Evolutionary conservation across 1,139 yeast species (phyloP), one percentile per base, ranked within the genome.

Genomic region (Nakaseomyces glabratus): DNA sequence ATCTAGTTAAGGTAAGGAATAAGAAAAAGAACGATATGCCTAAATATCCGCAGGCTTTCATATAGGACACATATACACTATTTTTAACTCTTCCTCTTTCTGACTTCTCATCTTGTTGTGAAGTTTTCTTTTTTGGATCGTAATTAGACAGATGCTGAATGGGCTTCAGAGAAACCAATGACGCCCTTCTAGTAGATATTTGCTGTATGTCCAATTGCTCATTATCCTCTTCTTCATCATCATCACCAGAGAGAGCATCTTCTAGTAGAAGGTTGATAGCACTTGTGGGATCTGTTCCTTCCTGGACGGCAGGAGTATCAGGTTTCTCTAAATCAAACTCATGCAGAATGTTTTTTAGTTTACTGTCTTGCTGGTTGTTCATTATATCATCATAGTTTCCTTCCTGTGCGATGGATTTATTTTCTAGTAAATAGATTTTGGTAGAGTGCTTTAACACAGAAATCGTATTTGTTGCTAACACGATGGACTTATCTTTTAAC

Each of bases 381-480:
- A 65, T 54, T 48, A 75, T 67, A 11, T 68, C 68, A 25, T 62
- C 62, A 42, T 69, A 69, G n/a, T 71, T 58, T 2, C 82, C 84
- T 35, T 66, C 69, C 54, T 78, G 88, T 17, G 73, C 67, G 25
- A 78, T 63, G 39, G 69, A 63, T 12, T 82, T 78, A 44, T 71
- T 71, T 39, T 73, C 67, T 13, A 84, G 64, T 57, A 82, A 66
- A 41, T 71, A 67, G 24, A 85, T 68, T 37, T 65, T 65, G 42
- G 73, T 65, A 0, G 95, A 84, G 44, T 77, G 70, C 44, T 74
- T 70, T 51, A 85, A 68, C 10, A 84, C 88, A 33, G 76, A 71
- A 24, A 82, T 76, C 5, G 82, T 73, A 57, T 86, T 86, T 2
- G 96, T 86, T 2, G 93, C 82, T 48, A 86, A 66, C 25, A 86